A percentile compares a stretch with the other conserved stretches of the same genome.
Evolutionary conservation across 352 stramenopile species (phyloP).

Genomic region (Globisporangium nagaii): DNA sequence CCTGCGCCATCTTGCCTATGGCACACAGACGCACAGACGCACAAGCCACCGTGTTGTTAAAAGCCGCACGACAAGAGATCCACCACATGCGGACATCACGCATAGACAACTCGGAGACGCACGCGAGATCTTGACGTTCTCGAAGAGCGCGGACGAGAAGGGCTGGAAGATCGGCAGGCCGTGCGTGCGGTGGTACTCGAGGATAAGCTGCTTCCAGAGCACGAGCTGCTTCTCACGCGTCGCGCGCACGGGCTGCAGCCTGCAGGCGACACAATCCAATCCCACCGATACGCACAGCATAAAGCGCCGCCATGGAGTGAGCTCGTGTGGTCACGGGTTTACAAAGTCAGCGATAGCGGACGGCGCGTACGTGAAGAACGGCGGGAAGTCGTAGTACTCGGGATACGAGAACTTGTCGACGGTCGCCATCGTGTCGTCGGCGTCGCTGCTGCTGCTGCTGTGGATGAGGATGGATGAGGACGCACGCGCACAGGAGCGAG

Average conservation of each 20-base stretch:
- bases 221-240: constrained; percentile 85
- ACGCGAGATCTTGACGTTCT: constrained; percentile 83
- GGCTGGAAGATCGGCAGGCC: constrained; percentile 69
- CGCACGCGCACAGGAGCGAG: too few species aligned
- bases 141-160: constrained; percentile 60
- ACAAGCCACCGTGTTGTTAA: neutral
- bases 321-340: too few species aligned
- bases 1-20: constrained; percentile 68
- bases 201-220: constrained; percentile 81
- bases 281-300: neutral
- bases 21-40: too few species aligned
- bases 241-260: constrained; percentile 71
- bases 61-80: too few species aligned
- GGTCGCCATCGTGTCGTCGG: constrained; percentile 18
- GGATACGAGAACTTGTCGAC: constrained; percentile 80
- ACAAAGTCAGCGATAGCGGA: neutral
- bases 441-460: neutral
- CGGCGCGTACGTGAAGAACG: constrained; percentile 84
- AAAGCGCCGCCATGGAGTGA: too few species aligned
- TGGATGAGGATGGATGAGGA: neutral
- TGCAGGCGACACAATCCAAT: constrained; percentile 3
- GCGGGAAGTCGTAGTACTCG: constrained; percentile 85
- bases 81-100: too few species aligned
- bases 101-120: too few species aligned
- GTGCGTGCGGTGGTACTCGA: constrained; percentile 78